Evolutionary conservation across 768 basidiomycete species (phyloP).

Genomic region (Leccinum disarticulatum): DNA sequence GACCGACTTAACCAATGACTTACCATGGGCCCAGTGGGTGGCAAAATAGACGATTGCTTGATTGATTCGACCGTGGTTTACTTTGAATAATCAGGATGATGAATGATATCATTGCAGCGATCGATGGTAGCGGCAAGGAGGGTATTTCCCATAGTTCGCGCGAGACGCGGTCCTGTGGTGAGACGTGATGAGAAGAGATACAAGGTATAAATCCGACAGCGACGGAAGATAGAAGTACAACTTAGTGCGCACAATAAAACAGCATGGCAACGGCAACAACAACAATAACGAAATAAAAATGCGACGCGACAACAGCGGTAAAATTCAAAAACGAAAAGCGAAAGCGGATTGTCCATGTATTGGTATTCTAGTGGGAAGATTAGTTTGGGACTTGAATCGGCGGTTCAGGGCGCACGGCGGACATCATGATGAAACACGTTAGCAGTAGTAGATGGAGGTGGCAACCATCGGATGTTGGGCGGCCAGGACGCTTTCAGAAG

Average conservation of each 20-base stretch:
- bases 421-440: slow-evolving; percentile 1
- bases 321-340: background rate
- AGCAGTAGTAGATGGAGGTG: slow-evolving; percentile 20
- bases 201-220: background rate
- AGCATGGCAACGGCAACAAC: background rate
- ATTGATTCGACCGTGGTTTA: background rate
- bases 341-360: slow-evolving; percentile 11
- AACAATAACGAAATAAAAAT: background rate
- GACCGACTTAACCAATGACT: too few relatives aligned
- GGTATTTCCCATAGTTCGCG: background rate
- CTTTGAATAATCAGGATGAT: background rate
- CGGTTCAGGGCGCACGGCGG: slow-evolving; percentile 3
- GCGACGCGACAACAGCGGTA: background rate
- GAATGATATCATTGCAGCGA: background rate
- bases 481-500: slow-evolving; percentile 27
- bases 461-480: slow-evolving; percentile 27
- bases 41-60: background rate
- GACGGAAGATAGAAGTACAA: background rate
- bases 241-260: background rate
- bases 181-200: background rate
- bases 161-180: background rate
- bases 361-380: slow-evolving; percentile 5
- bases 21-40: background rate
- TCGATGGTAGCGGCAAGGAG: background rate
- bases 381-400: background rate